Percentiles rank a stretch among this genome's conserved stretches.
Conservation (phyloP, 176 grass and related monocot genomes). For the Hsuehochloa calcarea region DNA sequence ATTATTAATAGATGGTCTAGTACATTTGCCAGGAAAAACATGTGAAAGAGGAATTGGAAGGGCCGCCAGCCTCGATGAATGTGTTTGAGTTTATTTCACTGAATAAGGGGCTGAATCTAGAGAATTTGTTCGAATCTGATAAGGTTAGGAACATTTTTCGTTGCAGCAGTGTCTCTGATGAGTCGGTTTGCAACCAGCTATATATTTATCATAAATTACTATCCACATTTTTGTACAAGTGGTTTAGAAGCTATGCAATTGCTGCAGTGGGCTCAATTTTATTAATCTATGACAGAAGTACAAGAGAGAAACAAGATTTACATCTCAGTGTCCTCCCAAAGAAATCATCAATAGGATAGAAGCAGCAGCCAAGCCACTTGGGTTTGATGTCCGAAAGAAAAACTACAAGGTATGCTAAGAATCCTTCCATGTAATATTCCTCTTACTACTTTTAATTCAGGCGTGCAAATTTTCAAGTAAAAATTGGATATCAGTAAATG, state of each 20-base stretch:
- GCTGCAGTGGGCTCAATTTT: not conserved
- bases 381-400: slow-evolving; percentile 85
- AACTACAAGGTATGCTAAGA: slow-evolving; percentile 69
- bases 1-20: not conserved
- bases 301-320: slow-evolving; percentile 81
- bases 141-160: slow-evolving; percentile 44
- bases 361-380: slow-evolving; percentile 86
- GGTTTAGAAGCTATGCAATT: not conserved
- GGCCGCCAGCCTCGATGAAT: slow-evolving; percentile 73
- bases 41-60: slow-evolving; percentile 71
- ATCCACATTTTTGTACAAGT: not conserved
- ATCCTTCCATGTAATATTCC: slow-evolving; percentile 13
- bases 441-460: not conserved
- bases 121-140: slow-evolving; percentile 78
- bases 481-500: not conserved
- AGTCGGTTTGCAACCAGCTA: not conserved
- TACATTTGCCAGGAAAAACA: slow-evolving; percentile 60
- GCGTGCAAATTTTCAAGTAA: not conserved
- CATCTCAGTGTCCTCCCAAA: slow-evolving; percentile 59
- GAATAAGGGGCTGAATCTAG: slow-evolving; percentile 73
- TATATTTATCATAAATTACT: not conserved
- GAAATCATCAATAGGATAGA: slow-evolving; percentile 87
- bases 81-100: slow-evolving; percentile 91
- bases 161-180: not conserved
- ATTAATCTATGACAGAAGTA: slow-evolving; percentile 54